A percentile compares a stretch with the other conserved stretches of the same genome.
Conservation (phyloP, 495 filamentous ascomycete species). For the Penicillium dipodomyicola region DNA sequence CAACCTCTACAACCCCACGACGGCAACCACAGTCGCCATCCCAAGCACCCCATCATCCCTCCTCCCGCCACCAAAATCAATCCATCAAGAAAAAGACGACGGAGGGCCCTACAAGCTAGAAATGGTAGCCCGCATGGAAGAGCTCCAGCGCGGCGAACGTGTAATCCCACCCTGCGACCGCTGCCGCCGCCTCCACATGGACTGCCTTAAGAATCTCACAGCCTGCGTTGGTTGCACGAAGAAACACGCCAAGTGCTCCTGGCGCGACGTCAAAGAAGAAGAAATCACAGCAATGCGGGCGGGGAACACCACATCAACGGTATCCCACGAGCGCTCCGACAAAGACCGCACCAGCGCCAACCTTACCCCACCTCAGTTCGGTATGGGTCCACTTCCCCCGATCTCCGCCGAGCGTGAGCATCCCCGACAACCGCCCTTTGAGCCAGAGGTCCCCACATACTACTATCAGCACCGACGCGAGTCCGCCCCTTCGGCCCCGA, state of each 20-base stretch:
- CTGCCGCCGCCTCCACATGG: slow-evolving; percentile 74
- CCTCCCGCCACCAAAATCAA: slow-evolving; percentile 49
- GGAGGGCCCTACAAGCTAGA: slow-evolving; percentile 61
- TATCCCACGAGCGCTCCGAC: slow-evolving; percentile 24
- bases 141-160: slow-evolving; percentile 64
- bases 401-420: slow-evolving; percentile 23
- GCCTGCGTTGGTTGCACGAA: slow-evolving; percentile 85
- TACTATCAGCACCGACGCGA: slow-evolving; percentile 30
- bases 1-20: slow-evolving; percentile 34
- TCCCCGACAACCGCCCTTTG: slow-evolving; percentile 8
- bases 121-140: slow-evolving; percentile 74
- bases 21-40: slow-evolving; percentile 48
- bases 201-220: slow-evolving; percentile 80
- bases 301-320: not conserved
- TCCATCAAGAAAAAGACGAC: slow-evolving; percentile 54
- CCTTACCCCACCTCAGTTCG: slow-evolving; percentile 1
- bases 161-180: slow-evolving; percentile 80
- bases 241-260: slow-evolving; percentile 83
- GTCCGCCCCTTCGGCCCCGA: slow-evolving; percentile 32
- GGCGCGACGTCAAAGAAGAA: slow-evolving; percentile 71
- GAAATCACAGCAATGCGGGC: slow-evolving; percentile 38
- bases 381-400: slow-evolving; percentile 10
- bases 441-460: slow-evolving; percentile 8
- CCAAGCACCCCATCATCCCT: slow-evolving; percentile 51
- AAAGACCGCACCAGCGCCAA: slow-evolving; percentile 15